Evolutionary conservation across 768 basidiomycete species (phyloP), one percentile per base, ranked within the genome.

Genomic region (Gautieria morchelliformis): DNA sequence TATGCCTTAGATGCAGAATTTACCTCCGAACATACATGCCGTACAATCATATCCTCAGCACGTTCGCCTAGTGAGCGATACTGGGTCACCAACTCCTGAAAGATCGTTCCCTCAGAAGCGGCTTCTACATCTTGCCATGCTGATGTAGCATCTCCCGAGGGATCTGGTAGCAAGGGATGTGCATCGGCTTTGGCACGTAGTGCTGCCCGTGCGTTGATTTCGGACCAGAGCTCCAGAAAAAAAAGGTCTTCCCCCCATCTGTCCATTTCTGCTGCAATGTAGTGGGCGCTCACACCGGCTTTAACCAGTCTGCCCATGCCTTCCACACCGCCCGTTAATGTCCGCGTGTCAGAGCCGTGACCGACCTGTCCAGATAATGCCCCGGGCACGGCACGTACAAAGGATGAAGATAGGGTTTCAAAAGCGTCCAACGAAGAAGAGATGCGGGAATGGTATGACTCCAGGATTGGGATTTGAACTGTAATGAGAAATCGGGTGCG

Each of bases 381-480:
- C 17, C 96, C 96, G 1, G 96, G 96, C 1, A 98, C 93, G 4
- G 87, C 87, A 14, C 92, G 85, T 42, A 93, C 82, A 61, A 99
- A 83, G 0, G 85, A 80, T 32, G 89, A 92, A 1, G 93, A 91
- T 5, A 96, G 75, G 1, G 85, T 87, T 69, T 98, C 96, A 63
- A 97, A 97, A 0, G 94, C 95, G 64, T 97, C 93, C 24, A 97
- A 72, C 9, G 93, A 92, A 9, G 86, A 81, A 1, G 81, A 76
- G 67, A 99, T 84, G 19, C 94, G 84, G 9, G 74, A 70, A 60
- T 83, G 79, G 68, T 96, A 99, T 5, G 78, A 72, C 58, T 87
- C 80, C 12, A 99, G 71, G 12, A 96, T 66, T 0, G 94, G 93
- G 1, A 97, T 72, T 70, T 99, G 96, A 15, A 95, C 81, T 9